Evolutionary conservation across 2,329 filamentous ascomycete species (phyloP).

Genomic region (Elsinoe batatas): DNA sequence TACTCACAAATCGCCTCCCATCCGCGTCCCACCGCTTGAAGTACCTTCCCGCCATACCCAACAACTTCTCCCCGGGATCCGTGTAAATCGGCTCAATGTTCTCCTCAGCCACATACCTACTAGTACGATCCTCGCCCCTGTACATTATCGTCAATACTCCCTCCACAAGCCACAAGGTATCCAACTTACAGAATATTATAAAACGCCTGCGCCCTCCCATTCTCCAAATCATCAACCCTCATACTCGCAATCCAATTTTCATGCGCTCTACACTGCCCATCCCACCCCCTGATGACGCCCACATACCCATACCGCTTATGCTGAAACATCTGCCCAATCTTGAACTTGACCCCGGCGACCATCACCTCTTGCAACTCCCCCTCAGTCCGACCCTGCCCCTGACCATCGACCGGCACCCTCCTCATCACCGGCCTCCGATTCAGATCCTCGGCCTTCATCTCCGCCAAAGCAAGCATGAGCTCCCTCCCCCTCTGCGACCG

Average conservation of each 20-base stretch:
- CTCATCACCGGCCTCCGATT: constrained; percentile 37
- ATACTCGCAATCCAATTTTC: constrained; percentile 56
- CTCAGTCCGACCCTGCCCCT: constrained; percentile 19
- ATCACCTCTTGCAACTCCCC: not conserved
- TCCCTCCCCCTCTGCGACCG: constrained; percentile 43
- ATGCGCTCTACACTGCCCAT: constrained; percentile 47
- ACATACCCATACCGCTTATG: constrained; percentile 73
- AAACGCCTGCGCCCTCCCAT: constrained; percentile 58
- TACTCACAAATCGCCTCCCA: constrained; percentile 67
- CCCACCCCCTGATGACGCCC: constrained; percentile 85
- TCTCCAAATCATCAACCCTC: constrained; percentile 50
- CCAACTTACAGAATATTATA: constrained; percentile 75
- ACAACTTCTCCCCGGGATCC: constrained; percentile 48
- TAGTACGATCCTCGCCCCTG: constrained; percentile 56
- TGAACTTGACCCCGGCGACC: constrained; percentile 45
- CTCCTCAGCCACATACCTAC: constrained; percentile 69
- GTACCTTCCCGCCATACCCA: constrained; percentile 66
- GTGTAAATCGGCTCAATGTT: constrained; percentile 58
- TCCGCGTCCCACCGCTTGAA: constrained; percentile 75
- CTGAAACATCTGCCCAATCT: constrained; percentile 72
- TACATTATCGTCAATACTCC: constrained; percentile 8
- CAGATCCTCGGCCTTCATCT: constrained; percentile 47
- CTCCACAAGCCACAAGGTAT: not conserved
- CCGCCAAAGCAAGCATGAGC: constrained; percentile 44
- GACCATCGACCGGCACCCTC: not conserved